phyloP scores from a whole-genome alignment of 768 basidiomycete genomes.

The Lyophyllum atratum region DNA sequence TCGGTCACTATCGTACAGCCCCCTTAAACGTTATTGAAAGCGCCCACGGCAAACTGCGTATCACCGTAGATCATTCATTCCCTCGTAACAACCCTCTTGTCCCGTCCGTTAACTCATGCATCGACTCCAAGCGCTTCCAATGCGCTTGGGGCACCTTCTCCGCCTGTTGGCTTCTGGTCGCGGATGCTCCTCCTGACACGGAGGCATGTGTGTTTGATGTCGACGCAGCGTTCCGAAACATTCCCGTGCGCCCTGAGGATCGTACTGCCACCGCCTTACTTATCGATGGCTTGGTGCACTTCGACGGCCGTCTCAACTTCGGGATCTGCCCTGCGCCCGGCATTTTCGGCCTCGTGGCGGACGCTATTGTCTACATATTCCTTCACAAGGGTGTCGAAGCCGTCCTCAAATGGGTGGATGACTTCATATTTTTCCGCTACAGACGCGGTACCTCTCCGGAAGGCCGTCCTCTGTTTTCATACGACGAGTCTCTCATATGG shows the following conservation, averaged over 20 bases:
- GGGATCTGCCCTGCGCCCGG: neutral
- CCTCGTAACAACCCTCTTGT: neutral
- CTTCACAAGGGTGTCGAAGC: neutral
- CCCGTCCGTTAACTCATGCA: neutral
- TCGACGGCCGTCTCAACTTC: neutral
- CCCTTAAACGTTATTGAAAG: neutral
- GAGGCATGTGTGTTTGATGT: neutral
- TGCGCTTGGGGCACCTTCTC: neutral
- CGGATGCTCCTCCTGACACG: neutral
- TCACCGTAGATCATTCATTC: constrained; percentile 3
- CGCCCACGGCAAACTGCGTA: neutral
- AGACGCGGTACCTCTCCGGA: neutral
- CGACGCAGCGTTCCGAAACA: neutral
- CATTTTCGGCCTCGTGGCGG: neutral
- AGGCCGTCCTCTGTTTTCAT: neutral
- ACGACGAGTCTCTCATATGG: neutral
- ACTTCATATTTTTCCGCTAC: neutral
- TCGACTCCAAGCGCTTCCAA: neutral
- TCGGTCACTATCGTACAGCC: constrained; percentile 1
- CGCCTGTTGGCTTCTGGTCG: neutral
- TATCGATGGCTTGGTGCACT: neutral
- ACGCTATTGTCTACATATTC: neutral
- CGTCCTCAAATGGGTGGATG: neutral
- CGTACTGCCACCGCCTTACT: neutral
- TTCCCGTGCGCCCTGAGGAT: neutral